Base-by-base conservation (phyloP, 306 rosid genomes). In the Gleditsia sinensis region DNA sequence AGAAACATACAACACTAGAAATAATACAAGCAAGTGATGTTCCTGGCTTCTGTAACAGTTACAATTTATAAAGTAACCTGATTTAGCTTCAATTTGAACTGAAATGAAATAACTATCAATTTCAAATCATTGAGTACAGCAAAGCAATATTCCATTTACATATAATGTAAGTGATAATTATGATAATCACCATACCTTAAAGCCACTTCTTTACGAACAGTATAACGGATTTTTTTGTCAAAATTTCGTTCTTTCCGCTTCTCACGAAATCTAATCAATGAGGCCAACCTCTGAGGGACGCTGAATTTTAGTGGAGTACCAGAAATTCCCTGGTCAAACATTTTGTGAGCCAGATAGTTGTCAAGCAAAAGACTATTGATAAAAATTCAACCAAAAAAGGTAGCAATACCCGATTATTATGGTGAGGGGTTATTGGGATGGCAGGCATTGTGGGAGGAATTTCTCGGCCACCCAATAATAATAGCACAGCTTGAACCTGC, bases 161-260 rank as follows among this genome's bases (percentile, higher is more conserved):
- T 19, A 51, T 46, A 59, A 72, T 69, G 19, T 56, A 69, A 55
- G 78, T 32, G 34, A 78, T 45, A 75, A 39, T 28, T 45, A 80
- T 71, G 60, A 45, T 36, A 83, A 70, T 76, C 19, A 77, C 25
- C 68, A 56, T 88, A 86, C 96, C 96, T 88, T 50, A 88, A 84
- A 30, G 96, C 93, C 36, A 88, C 96, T 84, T 88, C 93, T 77
- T 90, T 88, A 48, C 91, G 93, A 79, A 90, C 96, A 51, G 91
- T 86, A 55, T 90, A 90, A 34, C 96, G 91, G 17, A 88, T 88
- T 83, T 90, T 90, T 84, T 90, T 88, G 80, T 90, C 96, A 85
- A 88, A 90, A 78, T 88, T 86, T 33, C 91, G 71, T 72, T 90
- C 96, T 64, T 90, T 90, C 67, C 96, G 74, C 83, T 90, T 90